Base-by-base conservation (phyloP, 331 rosid genomes). In the Pyrus hybrid region DNA sequence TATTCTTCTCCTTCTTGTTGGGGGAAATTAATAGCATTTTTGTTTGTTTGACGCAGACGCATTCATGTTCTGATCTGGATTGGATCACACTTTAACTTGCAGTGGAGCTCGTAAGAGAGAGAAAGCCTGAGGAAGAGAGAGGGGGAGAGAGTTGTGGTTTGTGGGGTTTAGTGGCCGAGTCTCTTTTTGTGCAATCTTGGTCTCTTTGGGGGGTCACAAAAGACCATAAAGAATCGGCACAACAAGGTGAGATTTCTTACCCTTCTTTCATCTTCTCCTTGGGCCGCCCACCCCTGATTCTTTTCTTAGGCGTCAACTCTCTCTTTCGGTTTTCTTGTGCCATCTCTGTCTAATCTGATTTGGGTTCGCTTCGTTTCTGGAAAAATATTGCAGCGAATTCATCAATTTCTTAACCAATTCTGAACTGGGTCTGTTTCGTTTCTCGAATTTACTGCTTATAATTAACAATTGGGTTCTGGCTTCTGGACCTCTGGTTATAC, bases 191-290 rank as follows among this genome's bases (percentile, higher is more conserved):
- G 54, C 70, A 74, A 81, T 86, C 88, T 86, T 86, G 86, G 83
- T 84, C 84, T 80, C 78, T 78, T 67, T 61, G 51, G 70, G 65
- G 76, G 58, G 73, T 82, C 80, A 80, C 74, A 77, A 83, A 79
- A 80, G 82, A 87, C 87, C 80, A 77, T 72, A 76, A 76, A 73
- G 35, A 69, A 73, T 74, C 35, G 66, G 70, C 51, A 45, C 51
- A 73, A 80, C 81, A 86, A 86, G 99, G 96, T 86, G 78, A 84
- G 88, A 81, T 81, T 73, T 82, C 79, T 83, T 68, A 49, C 37
- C 68, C 77, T 45, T 61, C 73, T 81, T 83, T 72, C 85, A 73
- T 87, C 68, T 85, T 85, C 79, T 74, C 80, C 71, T 82, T 81
- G 80, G 79, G 78, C 79, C 88, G 76, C 80, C 90, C 88, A 85